A percentile compares a stretch with the other conserved stretches of the same genome.
phyloP scores from a whole-genome alignment of 2,329 filamentous ascomycete species.

The Zymoseptoria pseudotritici region DNA sequence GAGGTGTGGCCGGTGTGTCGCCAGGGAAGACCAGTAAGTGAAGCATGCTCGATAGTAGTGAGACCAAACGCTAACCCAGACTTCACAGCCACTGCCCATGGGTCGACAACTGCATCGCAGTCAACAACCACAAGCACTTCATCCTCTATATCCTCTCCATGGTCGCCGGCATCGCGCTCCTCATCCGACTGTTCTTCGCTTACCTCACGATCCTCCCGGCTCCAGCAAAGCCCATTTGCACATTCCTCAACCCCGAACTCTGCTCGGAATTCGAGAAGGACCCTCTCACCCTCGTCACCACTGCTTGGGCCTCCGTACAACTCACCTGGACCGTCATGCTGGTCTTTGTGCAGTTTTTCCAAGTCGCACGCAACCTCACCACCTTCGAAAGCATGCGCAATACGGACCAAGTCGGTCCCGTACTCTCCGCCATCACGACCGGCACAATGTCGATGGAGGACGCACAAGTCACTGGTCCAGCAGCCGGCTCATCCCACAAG shows the following conservation, averaged over 20 bases:
- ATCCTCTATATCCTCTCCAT: conserved; percentile 79
- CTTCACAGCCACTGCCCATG: conserved; percentile 81
- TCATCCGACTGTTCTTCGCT: conserved; percentile 64
- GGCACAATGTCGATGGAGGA: conserved; percentile 57
- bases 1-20: conserved; percentile 83
- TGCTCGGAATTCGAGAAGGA: conserved; percentile 75
- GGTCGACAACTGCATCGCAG: conserved; percentile 92
- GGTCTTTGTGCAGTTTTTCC: conserved; percentile 83
- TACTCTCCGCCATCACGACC: conserved; percentile 70
- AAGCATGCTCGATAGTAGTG: not conserved
- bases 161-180: conserved; percentile 64
- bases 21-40: conserved; percentile 90
- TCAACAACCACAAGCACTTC: conserved; percentile 95
- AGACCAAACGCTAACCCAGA: conserved; percentile 2
- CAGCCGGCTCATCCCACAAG: conserved; percentile 41
- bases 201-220: conserved; percentile 46
- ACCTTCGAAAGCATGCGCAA: conserved; percentile 96
- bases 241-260: conserved; percentile 64
- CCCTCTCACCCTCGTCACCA: conserved; percentile 72
- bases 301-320: conserved; percentile 74
- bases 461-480: conserved; percentile 60
- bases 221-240: conserved; percentile 50
- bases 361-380: conserved; percentile 86
- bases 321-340: conserved; percentile 97
- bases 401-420: conserved; percentile 47